phyloP scores from a whole-genome alignment of 2,329 filamentous ascomycete species.

The Arthrinium phaeospermum region DNA sequence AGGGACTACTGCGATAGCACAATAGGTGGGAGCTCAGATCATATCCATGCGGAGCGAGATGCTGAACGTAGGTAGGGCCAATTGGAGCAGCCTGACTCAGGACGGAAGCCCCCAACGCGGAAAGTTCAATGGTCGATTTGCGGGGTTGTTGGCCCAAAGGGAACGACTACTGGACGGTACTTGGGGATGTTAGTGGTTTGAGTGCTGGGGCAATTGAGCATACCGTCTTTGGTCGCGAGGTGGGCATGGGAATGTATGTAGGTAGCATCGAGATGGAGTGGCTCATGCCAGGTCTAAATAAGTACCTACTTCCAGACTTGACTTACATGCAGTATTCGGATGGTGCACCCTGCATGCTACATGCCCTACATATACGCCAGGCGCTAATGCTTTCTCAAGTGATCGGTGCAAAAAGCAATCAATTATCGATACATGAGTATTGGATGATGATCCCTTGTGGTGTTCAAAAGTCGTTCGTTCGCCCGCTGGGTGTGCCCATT shows the following conservation, averaged over 20 bases:
- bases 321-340: background rate
- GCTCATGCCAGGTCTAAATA: slow-evolving; percentile 4
- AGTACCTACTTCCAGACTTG: background rate
- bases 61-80: slow-evolving; percentile 13
- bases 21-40: slow-evolving; percentile 11
- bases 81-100: slow-evolving; percentile 10
- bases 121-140: slow-evolving; percentile 14
- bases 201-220: background rate
- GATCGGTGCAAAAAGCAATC: slow-evolving; percentile 5
- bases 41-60: background rate
- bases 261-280: slow-evolving; percentile 6
- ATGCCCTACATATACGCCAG: background rate
- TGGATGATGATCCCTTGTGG: slow-evolving; percentile 2
- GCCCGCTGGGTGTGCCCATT: background rate
- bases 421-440: background rate
- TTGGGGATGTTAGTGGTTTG: background rate
- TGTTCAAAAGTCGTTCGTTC: slow-evolving; percentile 10
- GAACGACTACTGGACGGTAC: background rate
- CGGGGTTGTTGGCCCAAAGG: background rate
- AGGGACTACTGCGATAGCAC: slow-evolving; percentile 10
- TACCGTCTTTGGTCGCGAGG: background rate
- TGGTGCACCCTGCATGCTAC: background rate
- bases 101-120: slow-evolving; percentile 11
- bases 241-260: background rate
- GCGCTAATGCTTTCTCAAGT: background rate